phyloP scores from a whole-genome alignment of 768 basidiomycete species.

The Russula griseocarnosa region DNA sequence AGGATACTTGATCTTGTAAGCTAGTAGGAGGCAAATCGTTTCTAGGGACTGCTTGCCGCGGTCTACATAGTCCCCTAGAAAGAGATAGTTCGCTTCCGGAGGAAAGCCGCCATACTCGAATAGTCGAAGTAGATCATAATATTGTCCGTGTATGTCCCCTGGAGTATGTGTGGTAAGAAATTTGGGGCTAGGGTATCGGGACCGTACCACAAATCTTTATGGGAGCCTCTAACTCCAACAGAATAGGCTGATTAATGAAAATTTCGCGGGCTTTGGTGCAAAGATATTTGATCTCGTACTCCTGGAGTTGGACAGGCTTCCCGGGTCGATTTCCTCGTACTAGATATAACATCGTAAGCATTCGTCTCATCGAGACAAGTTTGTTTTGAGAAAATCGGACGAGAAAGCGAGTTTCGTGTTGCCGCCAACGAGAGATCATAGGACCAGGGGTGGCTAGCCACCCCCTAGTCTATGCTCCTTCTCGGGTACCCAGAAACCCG shows the following conservation, averaged over 20 bases:
- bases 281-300: conserved; percentile 99
- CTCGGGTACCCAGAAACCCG: not conserved
- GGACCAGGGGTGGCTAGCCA: not conserved
- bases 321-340: conserved; percentile 98
- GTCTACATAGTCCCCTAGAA: conserved; percentile 99
- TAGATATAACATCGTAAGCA: conserved; percentile 34
- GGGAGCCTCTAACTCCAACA: conserved; percentile 96
- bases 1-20: conserved; percentile 99
- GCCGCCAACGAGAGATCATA: not conserved
- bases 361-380: not conserved
- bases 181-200: conserved; percentile 3
- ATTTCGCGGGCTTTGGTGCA: conserved; percentile 99
- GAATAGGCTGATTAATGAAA: conserved; percentile 98
- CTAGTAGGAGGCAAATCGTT: conserved; percentile 97
- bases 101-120: conserved; percentile 99
- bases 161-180: conserved; percentile 17
- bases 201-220: conserved; percentile 98
- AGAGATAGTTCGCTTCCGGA: conserved; percentile 99
- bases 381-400: not conserved
- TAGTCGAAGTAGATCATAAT: conserved; percentile 95
- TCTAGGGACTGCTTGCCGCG: conserved; percentile 98
- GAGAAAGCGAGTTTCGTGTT: not conserved
- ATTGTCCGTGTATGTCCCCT: conserved; percentile 99
- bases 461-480: not conserved
- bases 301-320: conserved; percentile 95